A percentile compares a stretch with the other conserved stretches of the same genome.
These are phyloP conservation scores for Triticum monococcum DNA, from an alignment of 176 grass and related monocot genomes.

Conservation along the genomic window DNA sequence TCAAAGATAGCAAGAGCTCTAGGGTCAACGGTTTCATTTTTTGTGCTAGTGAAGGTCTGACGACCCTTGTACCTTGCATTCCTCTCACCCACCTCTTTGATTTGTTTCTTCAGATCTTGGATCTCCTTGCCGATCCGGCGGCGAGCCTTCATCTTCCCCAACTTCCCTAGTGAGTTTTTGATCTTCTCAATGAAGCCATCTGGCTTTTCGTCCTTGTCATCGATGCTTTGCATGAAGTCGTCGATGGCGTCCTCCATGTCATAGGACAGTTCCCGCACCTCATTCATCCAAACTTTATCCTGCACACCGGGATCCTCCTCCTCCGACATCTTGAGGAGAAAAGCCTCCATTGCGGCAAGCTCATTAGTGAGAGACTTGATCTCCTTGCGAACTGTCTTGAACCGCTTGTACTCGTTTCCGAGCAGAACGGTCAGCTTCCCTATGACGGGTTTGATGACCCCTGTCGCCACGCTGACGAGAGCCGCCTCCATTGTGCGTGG, in stretches of 20 bases:
- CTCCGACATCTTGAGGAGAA: neutral
- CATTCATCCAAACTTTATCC: neutral
- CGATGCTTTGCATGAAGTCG: neutral
- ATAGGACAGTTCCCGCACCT: neutral
- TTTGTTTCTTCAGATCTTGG: neutral
- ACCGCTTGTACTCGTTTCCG: neutral
- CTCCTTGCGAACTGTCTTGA: neutral
- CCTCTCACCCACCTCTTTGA: neutral
- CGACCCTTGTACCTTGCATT: too few relatives aligned
- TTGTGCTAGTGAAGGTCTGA: too few relatives aligned
- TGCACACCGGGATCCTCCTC: neutral
- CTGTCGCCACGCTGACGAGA: neutral
- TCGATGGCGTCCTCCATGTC: neutral
- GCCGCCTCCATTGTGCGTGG: too few relatives aligned
- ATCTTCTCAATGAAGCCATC: neutral
- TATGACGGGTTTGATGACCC: neutral
- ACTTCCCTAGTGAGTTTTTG: neutral
- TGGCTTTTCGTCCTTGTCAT: neutral
- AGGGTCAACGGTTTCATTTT: too few relatives aligned
- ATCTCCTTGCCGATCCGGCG: neutral
- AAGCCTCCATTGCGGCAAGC: neutral
- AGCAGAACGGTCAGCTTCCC: neutral
- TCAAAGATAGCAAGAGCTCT: too few relatives aligned
- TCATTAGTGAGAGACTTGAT: neutral
- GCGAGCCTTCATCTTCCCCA: neutral